Evolutionary conservation across 257 asterid genomes (phyloP), one percentile per base, ranked within the genome.

Genomic region (Gardenia jasminoides): DNA sequence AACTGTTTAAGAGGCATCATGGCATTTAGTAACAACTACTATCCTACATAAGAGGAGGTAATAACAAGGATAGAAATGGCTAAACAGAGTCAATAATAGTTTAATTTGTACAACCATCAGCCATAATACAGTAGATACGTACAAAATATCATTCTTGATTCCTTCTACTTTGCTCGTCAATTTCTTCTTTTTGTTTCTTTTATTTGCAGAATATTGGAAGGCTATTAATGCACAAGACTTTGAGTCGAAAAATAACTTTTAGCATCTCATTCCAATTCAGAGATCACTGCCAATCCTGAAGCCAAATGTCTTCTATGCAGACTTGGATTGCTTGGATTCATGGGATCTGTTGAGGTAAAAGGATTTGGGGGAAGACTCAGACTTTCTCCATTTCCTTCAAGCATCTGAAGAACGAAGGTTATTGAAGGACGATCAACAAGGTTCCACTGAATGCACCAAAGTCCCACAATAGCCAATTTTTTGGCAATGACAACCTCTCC

Each of bases 401-500:
- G 70, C 88, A 86, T 82, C 65, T 84, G 84, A 47, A 81, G 77
- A 7, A 72, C 86, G 1, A 13, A 41, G 67, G 77, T 80, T 84
- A 85, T 70, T 0, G 87, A 85, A 7, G 87, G 88, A 0, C 82
- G 71, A 67, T 80, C 85, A 0, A 15, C 28, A 12, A 80, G 84
- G 70, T 70, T 58, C 88, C n/a, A n/a, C n/a, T n/a, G n/a, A n/a
- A n/a, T n/a, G n/a, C n/a, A n/a, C n/a, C n/a, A n/a, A n/a, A n/a
- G 78, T 68, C 83, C 86, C 3, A 75, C 79, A 16, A 83, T 41
- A 0, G 81, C 52, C n/a, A 80, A 67, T 59, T 80, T 85, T 64
- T 20, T 75, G 6, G 22, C 44, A 41, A 78, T 75, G 0, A n/a
- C 24, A 13, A 66, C 26, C 20, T 78, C 83, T 20, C 70, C 70